A percentile compares a stretch with the other conserved stretches of the same genome.
phyloP scores from a whole-genome alignment of 176 grass and related monocot species.

The Raddia guianensis region DNA sequence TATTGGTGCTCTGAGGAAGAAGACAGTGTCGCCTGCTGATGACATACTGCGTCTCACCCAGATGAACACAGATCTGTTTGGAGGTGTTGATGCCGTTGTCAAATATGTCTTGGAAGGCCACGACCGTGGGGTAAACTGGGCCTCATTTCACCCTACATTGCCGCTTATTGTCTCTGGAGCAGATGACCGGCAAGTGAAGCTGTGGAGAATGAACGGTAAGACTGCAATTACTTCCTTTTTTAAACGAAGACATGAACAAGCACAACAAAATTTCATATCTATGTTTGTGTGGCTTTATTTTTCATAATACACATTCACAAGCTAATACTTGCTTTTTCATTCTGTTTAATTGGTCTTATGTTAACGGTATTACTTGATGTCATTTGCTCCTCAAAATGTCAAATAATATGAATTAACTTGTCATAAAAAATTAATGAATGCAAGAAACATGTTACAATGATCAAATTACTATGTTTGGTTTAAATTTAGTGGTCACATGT shows the following conservation, averaged over 20 bases:
- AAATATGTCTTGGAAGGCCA: slow-evolving; percentile 92
- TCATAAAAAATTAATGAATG: background rate
- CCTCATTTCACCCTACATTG: slow-evolving; percentile 72
- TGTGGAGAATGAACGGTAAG: slow-evolving; percentile 92
- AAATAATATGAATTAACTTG: slow-evolving; percentile 6
- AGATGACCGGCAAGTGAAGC: slow-evolving; percentile 81
- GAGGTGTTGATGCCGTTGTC: slow-evolving; percentile 68
- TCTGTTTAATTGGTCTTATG: slow-evolving; percentile 7
- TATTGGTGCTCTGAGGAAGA: slow-evolving; percentile 76
- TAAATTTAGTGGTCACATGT: slow-evolving; percentile 9
- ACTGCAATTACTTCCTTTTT: background rate
- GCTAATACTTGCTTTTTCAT: background rate
- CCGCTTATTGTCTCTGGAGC: slow-evolving; percentile 82
- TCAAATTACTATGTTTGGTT: background rate
- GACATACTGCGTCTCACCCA: slow-evolving; percentile 58
- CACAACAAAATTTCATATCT: background rate
- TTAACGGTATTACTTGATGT: background rate
- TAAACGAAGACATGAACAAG: background rate
- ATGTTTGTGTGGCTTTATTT: background rate
- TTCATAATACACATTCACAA: background rate
- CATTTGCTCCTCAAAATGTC: background rate
- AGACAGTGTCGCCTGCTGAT: slow-evolving; percentile 64
- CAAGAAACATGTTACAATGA: background rate
- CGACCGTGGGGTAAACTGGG: slow-evolving; percentile 90
- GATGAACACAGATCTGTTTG: slow-evolving; percentile 82